A percentile compares a stretch with the other conserved stretches of the same genome.
Conservation (phyloP, 305 asterid genomes). For the Plantago coronopus region DNA sequence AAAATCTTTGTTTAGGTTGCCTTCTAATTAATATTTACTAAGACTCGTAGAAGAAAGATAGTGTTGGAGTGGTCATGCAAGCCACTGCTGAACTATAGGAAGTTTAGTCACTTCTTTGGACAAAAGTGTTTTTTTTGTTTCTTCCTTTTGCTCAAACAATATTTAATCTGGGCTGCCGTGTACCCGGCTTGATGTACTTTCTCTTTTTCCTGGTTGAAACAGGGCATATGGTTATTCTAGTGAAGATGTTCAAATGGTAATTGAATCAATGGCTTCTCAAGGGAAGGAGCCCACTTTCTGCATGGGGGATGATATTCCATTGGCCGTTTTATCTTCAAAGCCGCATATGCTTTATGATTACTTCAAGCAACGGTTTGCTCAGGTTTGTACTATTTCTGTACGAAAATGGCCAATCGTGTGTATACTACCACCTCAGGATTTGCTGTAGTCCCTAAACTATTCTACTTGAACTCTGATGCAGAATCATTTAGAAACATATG, state of each 20-base stretch:
- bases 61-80: too few relatives aligned
- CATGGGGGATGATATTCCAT: conserved; percentile 98
- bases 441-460: too few relatives aligned
- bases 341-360: conserved; percentile 94
- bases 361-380: conserved; percentile 98
- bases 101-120: too few relatives aligned
- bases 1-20: too few relatives aligned
- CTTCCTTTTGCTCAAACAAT: conserved; percentile 11
- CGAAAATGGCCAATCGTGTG: conserved; percentile 20
- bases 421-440: neutral
- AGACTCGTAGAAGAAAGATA: too few relatives aligned
- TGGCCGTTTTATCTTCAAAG: conserved; percentile 82
- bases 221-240: conserved; percentile 98
- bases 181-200: conserved; percentile 15
- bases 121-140: neutral
- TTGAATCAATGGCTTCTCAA: conserved; percentile 97
- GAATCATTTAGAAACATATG: conserved; percentile 1
- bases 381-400: conserved; percentile 45
- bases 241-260: conserved; percentile 99
- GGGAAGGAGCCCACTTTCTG: conserved; percentile 99
- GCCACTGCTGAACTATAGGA: too few relatives aligned
- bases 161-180: conserved; percentile 10
- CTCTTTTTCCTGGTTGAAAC: conserved; percentile 26
- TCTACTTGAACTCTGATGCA: too few relatives aligned
- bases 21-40: too few relatives aligned